phyloP scores from a whole-genome alignment of 345 rosid genomes.

The Eucalyptus microcorys region DNA sequence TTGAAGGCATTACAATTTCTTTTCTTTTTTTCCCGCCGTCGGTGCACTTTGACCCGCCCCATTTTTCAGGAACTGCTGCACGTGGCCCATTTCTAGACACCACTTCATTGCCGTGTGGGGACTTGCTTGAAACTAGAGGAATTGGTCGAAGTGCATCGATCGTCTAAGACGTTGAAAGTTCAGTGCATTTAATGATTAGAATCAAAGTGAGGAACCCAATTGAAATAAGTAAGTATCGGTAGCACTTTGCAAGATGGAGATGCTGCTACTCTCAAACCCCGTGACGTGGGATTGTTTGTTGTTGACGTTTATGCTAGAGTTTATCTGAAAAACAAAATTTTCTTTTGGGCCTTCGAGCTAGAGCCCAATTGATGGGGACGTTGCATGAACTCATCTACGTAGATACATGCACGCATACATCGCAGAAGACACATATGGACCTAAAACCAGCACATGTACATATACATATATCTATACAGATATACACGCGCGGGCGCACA shows the following conservation, averaged over 20 bases:
- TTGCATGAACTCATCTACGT: neutral
- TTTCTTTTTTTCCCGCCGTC: neutral
- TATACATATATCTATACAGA: too few species aligned
- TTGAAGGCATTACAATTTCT: neutral
- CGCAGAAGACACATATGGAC: neutral
- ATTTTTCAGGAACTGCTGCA: neutral
- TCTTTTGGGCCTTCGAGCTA: neutral
- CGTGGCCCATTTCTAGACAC: neutral
- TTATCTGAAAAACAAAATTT: neutral
- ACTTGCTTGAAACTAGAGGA: neutral
- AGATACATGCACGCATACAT: neutral
- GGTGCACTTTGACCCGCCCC: neutral
- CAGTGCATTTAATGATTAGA: neutral
- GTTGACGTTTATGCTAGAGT: neutral
- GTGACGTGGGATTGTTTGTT: neutral
- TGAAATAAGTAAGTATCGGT: neutral
- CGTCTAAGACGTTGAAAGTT: neutral
- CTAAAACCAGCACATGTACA: neutral
- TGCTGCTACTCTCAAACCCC: neutral
- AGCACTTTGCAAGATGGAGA: neutral
- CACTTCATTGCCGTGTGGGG: neutral
- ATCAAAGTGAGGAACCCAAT: neutral
- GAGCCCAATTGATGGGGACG: neutral
- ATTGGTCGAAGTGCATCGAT: neutral
- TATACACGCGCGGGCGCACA: neutral